phyloP scores from a whole-genome alignment of 345 rosid species.

The Nasturtium officinale region DNA sequence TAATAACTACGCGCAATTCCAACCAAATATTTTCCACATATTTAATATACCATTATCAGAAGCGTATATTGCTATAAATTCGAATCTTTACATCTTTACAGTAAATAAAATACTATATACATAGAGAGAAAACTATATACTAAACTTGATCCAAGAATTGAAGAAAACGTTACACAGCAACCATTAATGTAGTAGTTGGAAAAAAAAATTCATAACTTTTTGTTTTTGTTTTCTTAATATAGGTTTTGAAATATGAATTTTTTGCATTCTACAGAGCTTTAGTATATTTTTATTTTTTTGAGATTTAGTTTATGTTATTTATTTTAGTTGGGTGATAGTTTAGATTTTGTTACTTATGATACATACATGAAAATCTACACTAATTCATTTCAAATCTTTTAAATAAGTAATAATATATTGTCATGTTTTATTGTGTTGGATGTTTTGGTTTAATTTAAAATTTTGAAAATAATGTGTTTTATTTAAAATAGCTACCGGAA shows the following conservation, averaged over 20 bases:
- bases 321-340: not conserved
- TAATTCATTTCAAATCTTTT: not conserved
- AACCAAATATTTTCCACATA: slow-evolving; percentile 5
- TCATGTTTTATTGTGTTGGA: not conserved
- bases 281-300: not conserved
- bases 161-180: not conserved
- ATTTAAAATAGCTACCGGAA: not conserved
- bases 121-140: too few species aligned
- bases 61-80: not conserved
- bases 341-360: not conserved
- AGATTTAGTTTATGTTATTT: not conserved
- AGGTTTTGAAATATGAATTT: not conserved
- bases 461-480: not conserved
- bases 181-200: not conserved
- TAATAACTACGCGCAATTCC: slow-evolving; percentile 1
- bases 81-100: not conserved
- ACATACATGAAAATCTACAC: not conserved
- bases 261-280: not conserved
- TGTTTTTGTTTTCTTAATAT: not conserved
- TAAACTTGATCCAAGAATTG: not conserved
- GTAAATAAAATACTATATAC: too few species aligned
- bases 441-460: not conserved
- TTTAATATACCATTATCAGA: not conserved
- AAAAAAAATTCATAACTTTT: not conserved
- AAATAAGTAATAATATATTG: not conserved